These are phyloP conservation scores for Senna siamea DNA, from an alignment of 306 rosid genomes.

Conservation along the genomic window DNA sequence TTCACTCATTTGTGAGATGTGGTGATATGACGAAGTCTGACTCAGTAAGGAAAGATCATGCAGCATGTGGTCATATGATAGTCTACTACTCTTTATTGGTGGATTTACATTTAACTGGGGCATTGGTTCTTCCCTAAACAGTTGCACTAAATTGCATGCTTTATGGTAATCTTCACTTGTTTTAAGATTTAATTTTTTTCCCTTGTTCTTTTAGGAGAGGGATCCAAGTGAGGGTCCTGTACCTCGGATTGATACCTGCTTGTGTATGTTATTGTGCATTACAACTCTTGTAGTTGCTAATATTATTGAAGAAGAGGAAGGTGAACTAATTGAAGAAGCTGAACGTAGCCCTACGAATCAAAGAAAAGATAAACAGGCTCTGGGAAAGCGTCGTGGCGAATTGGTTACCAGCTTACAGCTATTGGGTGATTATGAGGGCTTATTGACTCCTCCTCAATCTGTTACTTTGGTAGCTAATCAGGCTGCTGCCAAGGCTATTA, in stretches of 20 bases:
- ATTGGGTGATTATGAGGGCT: slow-evolving; percentile 73
- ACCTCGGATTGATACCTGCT: slow-evolving; percentile 80
- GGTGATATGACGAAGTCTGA: neutral
- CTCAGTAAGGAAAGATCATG: slow-evolving; percentile 26
- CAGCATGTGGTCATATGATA: slow-evolving; percentile 23
- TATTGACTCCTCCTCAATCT: slow-evolving; percentile 72
- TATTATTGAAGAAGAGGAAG: slow-evolving; percentile 89
- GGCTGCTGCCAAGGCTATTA: slow-evolving; percentile 88
- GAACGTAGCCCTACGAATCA: slow-evolving; percentile 55
- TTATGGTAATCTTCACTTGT: slow-evolving; percentile 4
- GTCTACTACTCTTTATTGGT: slow-evolving; percentile 28
- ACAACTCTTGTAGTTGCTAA: slow-evolving; percentile 66
- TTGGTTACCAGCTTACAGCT: slow-evolving; percentile 73
- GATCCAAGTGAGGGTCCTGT: slow-evolving; percentile 77
- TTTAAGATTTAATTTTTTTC: slow-evolving; percentile 13
- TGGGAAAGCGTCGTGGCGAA: slow-evolving; percentile 67
- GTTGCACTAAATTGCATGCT: slow-evolving; percentile 31
- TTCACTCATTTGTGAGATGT: slow-evolving; percentile 31
- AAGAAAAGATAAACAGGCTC: slow-evolving; percentile 55
- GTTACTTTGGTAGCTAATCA: slow-evolving; percentile 70
- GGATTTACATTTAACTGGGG: slow-evolving; percentile 26
- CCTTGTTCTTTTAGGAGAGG: slow-evolving; percentile 65
- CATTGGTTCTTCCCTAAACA: slow-evolving; percentile 2
- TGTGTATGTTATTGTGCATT: slow-evolving; percentile 81
- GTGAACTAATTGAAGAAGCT: slow-evolving; percentile 66